Evolutionary conservation across 305 asterid genomes (phyloP).

Genomic region (Coffea humblotiana): DNA sequence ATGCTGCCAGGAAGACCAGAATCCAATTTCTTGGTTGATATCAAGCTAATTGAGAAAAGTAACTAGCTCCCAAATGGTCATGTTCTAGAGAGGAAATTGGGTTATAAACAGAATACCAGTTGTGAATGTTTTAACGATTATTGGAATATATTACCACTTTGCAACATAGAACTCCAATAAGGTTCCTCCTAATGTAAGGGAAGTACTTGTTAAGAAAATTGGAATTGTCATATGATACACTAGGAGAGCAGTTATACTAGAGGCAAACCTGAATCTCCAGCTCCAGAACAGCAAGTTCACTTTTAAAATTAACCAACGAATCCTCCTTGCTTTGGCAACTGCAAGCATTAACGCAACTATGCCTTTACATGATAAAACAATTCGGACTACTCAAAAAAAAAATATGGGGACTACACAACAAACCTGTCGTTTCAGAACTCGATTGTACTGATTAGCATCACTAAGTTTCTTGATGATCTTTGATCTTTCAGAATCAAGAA

Average conservation of each 20-base stretch:
- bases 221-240: not conserved
- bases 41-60: not conserved
- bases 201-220: not conserved
- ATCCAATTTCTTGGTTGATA: not conserved
- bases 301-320: conserved; percentile 54
- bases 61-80: too few species aligned
- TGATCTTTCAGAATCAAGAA: too few species aligned
- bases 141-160: not conserved
- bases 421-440: too few species aligned
- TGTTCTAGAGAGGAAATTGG: too few species aligned
- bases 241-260: too few species aligned
- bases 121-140: too few species aligned
- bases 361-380: not conserved
- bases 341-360: conserved; percentile 24
- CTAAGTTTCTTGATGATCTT: too few species aligned
- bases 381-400: not conserved
- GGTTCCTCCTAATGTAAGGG: not conserved
- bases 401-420: too few species aligned
- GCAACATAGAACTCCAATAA: not conserved
- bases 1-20: not conserved
- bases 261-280: too few species aligned
- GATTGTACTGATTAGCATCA: too few species aligned
- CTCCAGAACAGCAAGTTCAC: conserved; percentile 51
- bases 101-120: too few species aligned
- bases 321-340: conserved; percentile 77